Percentiles rank a stretch among this genome's conserved stretches.
These are phyloP conservation scores for Tylopilus cervinicoccineus DNA, from an alignment of 768 basidiomycete genomes.

Conservation along the genomic window DNA sequence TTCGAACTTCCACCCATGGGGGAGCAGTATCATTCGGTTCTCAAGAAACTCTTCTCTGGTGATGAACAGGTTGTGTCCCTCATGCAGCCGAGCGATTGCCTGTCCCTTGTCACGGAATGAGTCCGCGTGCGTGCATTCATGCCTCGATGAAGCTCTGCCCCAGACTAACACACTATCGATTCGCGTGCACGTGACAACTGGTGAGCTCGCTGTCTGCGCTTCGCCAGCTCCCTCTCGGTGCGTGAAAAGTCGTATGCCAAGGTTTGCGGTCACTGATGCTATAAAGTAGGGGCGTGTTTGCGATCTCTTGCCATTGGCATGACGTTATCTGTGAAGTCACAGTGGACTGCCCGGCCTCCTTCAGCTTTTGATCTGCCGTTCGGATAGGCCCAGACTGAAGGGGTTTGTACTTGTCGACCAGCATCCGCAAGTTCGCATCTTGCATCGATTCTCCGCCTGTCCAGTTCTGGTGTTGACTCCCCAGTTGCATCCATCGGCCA, in stretches of 20 bases:
- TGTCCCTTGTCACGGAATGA: slow-evolving; percentile 37
- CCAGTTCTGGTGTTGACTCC: slow-evolving; percentile 64
- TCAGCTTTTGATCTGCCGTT: slow-evolving; percentile 66
- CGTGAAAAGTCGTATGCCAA: slow-evolving; percentile 67
- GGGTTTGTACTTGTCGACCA: slow-evolving; percentile 85
- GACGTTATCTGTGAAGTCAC: not conserved
- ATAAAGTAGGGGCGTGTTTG: slow-evolving; percentile 50
- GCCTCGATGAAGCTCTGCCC: slow-evolving; percentile 72
- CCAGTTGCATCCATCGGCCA: slow-evolving; percentile 28
- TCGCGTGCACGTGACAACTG: slow-evolving; percentile 64
- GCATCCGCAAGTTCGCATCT: slow-evolving; percentile 76
- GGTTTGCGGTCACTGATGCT: slow-evolving; percentile 56
- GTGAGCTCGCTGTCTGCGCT: slow-evolving; percentile 49
- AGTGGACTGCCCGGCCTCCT: slow-evolving; percentile 32
- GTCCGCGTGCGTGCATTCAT: slow-evolving; percentile 57
- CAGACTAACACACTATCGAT: slow-evolving; percentile 55
- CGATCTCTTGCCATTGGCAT: slow-evolving; percentile 12
- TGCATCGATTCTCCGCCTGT: slow-evolving; percentile 68
- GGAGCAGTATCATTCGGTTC: slow-evolving; percentile 84
- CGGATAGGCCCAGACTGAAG: slow-evolving; percentile 56
- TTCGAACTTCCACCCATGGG: slow-evolving; percentile 83
- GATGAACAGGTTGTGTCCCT: slow-evolving; percentile 63
- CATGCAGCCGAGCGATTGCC: slow-evolving; percentile 40
- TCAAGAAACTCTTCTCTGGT: slow-evolving; percentile 76
- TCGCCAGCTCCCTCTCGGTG: slow-evolving; percentile 49